A percentile compares a stretch with the other conserved stretches of the same genome.
Conservation (phyloP, 2,329 filamentous ascomycete species). For the Plenodomus tracheiphilus region DNA sequence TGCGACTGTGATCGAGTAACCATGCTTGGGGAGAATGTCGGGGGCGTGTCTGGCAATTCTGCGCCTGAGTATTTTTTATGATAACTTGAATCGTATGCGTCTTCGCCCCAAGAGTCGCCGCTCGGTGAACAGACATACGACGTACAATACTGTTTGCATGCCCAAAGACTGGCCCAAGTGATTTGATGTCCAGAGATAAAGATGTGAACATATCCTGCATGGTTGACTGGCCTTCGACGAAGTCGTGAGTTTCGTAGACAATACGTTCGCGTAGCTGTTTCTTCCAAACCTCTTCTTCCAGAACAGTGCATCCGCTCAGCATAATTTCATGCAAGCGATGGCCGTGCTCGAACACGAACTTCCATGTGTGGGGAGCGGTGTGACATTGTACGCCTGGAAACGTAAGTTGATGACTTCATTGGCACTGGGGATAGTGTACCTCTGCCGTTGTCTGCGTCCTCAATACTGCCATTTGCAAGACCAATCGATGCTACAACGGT, state of each 20-base stretch:
- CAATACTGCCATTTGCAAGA: constrained; percentile 66
- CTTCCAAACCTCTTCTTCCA: constrained; percentile 82
- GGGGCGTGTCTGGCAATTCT: constrained; percentile 59
- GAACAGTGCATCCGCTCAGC: constrained; percentile 79
- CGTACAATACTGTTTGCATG: constrained; percentile 68
- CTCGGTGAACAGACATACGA: constrained; percentile 76
- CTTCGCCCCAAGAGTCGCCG: constrained; percentile 72
- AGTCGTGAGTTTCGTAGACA: constrained; percentile 54
- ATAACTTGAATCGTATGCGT: constrained; percentile 74
- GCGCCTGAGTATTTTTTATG: constrained; percentile 79
- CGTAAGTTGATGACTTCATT: constrained; percentile 12
- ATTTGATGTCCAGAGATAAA: constrained; percentile 71
- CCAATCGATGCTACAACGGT: constrained; percentile 75
- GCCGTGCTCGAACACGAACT: constrained; percentile 78
- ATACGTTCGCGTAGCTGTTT: constrained; percentile 62
- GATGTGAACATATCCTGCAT: constrained; percentile 61
- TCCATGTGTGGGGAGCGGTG: constrained; percentile 87
- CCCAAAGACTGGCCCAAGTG: constrained; percentile 74
- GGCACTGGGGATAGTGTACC: constrained; percentile 52
- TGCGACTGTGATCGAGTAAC: constrained; percentile 81
- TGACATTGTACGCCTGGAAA: constrained; percentile 79
- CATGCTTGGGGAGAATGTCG: constrained; percentile 50
- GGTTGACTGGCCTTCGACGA: constrained; percentile 53
- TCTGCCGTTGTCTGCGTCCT: constrained; percentile 74
- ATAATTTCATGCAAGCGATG: constrained; percentile 81